Evolutionary conservation across 2,329 filamentous ascomycete species (phyloP).

Genomic region (Nemania bipapillata): DNA sequence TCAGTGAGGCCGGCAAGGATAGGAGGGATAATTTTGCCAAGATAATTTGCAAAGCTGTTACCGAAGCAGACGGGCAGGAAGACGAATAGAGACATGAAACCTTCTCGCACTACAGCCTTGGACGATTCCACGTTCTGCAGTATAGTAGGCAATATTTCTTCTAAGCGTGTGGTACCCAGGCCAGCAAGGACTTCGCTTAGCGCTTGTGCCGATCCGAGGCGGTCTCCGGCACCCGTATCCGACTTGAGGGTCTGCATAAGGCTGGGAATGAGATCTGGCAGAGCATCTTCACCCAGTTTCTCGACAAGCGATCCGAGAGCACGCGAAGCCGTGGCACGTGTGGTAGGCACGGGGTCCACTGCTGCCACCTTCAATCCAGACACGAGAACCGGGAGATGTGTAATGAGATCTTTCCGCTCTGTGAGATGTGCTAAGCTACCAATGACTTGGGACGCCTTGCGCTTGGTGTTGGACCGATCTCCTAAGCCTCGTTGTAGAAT

Average conservation of each 20-base stretch:
- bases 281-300: conserved; percentile 94
- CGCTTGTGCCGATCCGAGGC: conserved; percentile 94
- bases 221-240: conserved; percentile 93
- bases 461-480: conserved; percentile 92
- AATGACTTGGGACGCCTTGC: conserved; percentile 96
- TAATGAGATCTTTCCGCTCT: conserved; percentile 90
- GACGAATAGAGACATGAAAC: conserved; percentile 99
- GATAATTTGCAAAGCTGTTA: conserved; percentile 96
- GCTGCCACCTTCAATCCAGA: conserved; percentile 88
- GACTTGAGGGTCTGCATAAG: conserved; percentile 98
- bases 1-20: conserved; percentile 95
- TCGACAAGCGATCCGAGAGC: conserved; percentile 96
- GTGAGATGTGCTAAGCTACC: conserved; percentile 96
- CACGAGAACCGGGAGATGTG: conserved; percentile 91
- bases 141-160: conserved; percentile 96
- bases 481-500: conserved; percentile 92
- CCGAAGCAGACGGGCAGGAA: conserved; percentile 99
- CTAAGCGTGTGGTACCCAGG: conserved; percentile 87
- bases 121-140: conserved; percentile 93
- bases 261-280: conserved; percentile 96
- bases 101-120: conserved; percentile 90
- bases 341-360: conserved; percentile 95
- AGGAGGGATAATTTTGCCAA: conserved; percentile 93
- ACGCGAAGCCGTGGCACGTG: conserved; percentile 93
- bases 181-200: conserved; percentile 96